A percentile compares a stretch with the other conserved stretches of the same genome.
These are phyloP conservation scores for Macroventuria anomochaeta DNA, from an alignment of 2,329 filamentous ascomycete species.

Conservation along the genomic window DNA sequence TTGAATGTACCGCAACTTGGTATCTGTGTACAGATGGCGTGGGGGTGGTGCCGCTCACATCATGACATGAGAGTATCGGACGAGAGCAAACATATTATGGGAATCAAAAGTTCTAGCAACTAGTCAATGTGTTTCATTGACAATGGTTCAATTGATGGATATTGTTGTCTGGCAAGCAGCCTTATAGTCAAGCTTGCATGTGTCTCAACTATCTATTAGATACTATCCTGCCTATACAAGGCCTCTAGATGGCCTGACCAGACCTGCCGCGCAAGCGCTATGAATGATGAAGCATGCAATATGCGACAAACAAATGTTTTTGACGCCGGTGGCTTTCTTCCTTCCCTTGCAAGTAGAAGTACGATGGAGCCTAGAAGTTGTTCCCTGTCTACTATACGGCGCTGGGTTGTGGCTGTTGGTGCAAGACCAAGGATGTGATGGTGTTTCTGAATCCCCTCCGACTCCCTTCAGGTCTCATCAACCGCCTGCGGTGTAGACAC, in stretches of 20 bases:
- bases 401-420: not conserved
- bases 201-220: not conserved
- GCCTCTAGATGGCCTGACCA: not conserved
- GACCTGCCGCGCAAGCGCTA: not conserved
- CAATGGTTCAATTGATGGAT: too few species aligned
- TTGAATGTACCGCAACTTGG: too few species aligned
- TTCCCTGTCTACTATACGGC: too few species aligned
- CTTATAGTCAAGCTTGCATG: slow-evolving; percentile 1
- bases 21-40: too few species aligned
- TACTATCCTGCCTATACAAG: not conserved
- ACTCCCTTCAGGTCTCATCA: slow-evolving; percentile 11
- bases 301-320: not conserved
- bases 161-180: slow-evolving; percentile 1
- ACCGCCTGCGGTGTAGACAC: slow-evolving; percentile 6
- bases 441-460: not conserved
- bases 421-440: not conserved
- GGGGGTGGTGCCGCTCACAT: too few species aligned
- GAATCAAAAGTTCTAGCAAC: too few species aligned
- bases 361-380: too few species aligned
- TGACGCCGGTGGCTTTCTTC: not conserved
- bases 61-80: too few species aligned
- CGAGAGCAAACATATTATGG: too few species aligned
- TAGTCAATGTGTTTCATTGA: too few species aligned
- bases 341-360: not conserved
- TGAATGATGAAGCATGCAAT: not conserved